Percentiles rank a stretch among this genome's conserved stretches.
Conservation (phyloP, 768 basidiomycete genomes). For the Russula ochroleuca region DNA sequence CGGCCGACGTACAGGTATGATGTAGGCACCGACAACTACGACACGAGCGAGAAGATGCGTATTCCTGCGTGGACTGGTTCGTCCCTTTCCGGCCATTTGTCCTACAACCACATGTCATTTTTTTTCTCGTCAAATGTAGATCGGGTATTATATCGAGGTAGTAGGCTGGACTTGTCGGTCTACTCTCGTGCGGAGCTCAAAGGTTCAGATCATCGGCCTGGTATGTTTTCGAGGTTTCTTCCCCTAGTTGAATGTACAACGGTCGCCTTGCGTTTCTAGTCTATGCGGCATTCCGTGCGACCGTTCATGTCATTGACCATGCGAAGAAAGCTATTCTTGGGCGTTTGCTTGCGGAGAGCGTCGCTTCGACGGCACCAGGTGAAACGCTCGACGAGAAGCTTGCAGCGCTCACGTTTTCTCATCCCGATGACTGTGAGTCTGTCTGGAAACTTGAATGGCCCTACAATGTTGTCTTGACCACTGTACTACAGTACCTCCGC, state of each 20-base stretch:
- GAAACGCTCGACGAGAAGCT: slow-evolving; percentile 71
- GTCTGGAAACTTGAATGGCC: slow-evolving; percentile 12
- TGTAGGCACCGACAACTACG: slow-evolving; percentile 77
- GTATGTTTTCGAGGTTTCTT: slow-evolving; percentile 37
- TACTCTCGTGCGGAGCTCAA: slow-evolving; percentile 83
- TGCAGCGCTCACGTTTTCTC: slow-evolving; percentile 50
- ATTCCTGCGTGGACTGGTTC: slow-evolving; percentile 97
- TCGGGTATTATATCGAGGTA: slow-evolving; percentile 84
- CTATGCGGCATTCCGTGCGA: slow-evolving; percentile 74
- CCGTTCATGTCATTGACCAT: slow-evolving; percentile 74
- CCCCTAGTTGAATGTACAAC: background rate
- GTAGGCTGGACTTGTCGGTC: slow-evolving; percentile 60
- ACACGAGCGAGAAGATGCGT: slow-evolving; percentile 93
- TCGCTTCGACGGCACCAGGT: slow-evolving; percentile 57
- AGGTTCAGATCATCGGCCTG: slow-evolving; percentile 95
- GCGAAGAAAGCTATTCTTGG: slow-evolving; percentile 68
- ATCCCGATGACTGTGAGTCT: slow-evolving; percentile 44
- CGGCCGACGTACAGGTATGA: slow-evolving; percentile 93
- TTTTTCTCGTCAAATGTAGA: slow-evolving; percentile 45
- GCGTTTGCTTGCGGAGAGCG: slow-evolving; percentile 59
- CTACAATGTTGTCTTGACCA: slow-evolving; percentile 2
- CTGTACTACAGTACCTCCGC: slow-evolving; percentile 63
- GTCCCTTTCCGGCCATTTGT: slow-evolving; percentile 26
- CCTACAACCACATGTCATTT: slow-evolving; percentile 20
- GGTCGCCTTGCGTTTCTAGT: slow-evolving; percentile 44